Base-by-base conservation (phyloP, 1,139 yeast genomes). In the Nakaseomyces bracarensis region DNA sequence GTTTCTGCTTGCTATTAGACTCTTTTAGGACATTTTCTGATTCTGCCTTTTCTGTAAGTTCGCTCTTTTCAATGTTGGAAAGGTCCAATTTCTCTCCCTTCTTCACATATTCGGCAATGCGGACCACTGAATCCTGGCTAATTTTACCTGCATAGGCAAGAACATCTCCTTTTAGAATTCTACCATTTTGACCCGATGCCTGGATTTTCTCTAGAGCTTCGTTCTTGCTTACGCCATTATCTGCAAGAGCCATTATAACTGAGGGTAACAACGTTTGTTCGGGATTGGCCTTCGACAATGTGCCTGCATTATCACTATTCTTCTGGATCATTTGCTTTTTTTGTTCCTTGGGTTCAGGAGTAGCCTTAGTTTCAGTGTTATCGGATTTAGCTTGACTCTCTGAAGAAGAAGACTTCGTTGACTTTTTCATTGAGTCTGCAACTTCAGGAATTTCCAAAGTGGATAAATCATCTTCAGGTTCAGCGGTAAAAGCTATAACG, bases 101-200 rank as follows among this genome's bases (percentile, higher is more conserved):
- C 45, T 74, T 68, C 52, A 89, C 65, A 57, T 69, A 79, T 34
- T 74, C 65, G 8, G 84, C 69, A 44, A 89, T 69, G 19, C 65
- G 60, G 16, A 64, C 60, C 22, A 80, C 76, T 10, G 79, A 66
- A 6, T 73, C 77, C 39, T 67, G 56, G 13, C 82, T 63, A 45
- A 89, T 83, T 48, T 74, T 63, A 21, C 97, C 96, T 44, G 89
- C 61, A 58, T 76, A 79, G 1, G 95, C 93, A 51, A 89, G 72
- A 1, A 89, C 86, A 61, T 91, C 98, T 48, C 97, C 97, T 67
- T 83, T 84, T 51, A 87, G 70, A 40, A 91, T 62, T 56, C 95
- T 75, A 15, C 96, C 97, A 46, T 78, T 72, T 28, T 95, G 94
- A 11, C 97, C 98, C 1, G 95, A 73, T 6, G 96, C 94, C 27